phyloP scores from a whole-genome alignment of 768 basidiomycete genomes.

The Hericium erinaceus region DNA sequence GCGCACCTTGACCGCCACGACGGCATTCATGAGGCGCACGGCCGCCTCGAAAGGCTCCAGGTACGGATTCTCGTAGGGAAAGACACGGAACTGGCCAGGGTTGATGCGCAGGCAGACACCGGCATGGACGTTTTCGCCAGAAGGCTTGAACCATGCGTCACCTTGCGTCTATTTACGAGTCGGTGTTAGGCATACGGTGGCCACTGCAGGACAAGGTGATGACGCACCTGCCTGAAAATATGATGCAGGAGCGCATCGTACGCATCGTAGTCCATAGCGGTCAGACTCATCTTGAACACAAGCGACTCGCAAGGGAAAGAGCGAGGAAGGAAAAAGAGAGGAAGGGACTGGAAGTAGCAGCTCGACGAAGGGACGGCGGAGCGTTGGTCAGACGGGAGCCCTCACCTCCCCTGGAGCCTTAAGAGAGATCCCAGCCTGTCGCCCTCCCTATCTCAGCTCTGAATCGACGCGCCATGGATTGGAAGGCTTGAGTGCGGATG shows the following conservation, averaged over 20 bases:
- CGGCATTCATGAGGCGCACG: constrained; percentile 65
- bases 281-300: not conserved
- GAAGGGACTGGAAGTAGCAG: not conserved
- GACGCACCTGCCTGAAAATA: constrained; percentile 59
- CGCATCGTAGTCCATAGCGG: constrained; percentile 64
- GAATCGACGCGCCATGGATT: not conserved
- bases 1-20: constrained; percentile 75
- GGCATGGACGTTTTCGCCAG: constrained; percentile 71
- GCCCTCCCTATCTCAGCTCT: not conserved
- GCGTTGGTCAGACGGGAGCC: not conserved
- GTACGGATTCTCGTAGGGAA: constrained; percentile 78
- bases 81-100: constrained; percentile 64
- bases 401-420: not conserved
- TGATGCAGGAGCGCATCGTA: constrained; percentile 75
- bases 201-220: not conserved
- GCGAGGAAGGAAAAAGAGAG: constrained; percentile 10
- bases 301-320: constrained; percentile 2
- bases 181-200: constrained; percentile 13
- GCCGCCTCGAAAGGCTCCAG: constrained; percentile 79
- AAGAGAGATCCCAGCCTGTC: not conserved
- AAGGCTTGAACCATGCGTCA: constrained; percentile 81
- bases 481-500: too few species aligned
- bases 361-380: not conserved
- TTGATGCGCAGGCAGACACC: constrained; percentile 71
- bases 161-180: constrained; percentile 53